Percentiles rank a stretch among this genome's conserved stretches.
phyloP scores from a whole-genome alignment of 139 green algal species.

The Closterium sp. region DNA sequence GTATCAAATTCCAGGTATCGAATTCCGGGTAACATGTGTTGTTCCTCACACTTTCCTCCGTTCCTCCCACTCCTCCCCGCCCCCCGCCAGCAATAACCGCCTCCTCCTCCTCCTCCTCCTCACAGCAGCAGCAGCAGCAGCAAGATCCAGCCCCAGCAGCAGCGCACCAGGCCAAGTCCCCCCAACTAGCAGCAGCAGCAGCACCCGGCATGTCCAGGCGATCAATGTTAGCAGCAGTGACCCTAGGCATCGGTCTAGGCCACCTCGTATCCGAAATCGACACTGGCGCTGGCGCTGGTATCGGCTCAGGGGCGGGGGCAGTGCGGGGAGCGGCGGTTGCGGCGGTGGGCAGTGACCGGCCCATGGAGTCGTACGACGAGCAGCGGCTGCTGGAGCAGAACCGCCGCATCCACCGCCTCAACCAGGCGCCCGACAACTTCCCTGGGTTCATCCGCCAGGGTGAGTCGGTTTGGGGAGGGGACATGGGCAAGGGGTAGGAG shows the following conservation, averaged over 20 bases:
- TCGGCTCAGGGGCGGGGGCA: background rate
- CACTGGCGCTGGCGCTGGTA: no score
- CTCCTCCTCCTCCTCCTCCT: background rate
- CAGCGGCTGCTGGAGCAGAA: conserved; percentile 46
- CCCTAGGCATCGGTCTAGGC: background rate
- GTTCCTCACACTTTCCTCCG: no score
- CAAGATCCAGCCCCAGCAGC: no score
- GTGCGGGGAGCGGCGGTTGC: background rate
- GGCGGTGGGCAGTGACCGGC: background rate
- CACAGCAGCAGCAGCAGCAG: background rate
- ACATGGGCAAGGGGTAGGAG: no score
- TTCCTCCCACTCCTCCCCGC: no score
- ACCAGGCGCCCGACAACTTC: conserved; percentile 39
- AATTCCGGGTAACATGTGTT: no score
- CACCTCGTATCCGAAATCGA: background rate
- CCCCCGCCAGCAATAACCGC: background rate
- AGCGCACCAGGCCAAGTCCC: background rate
- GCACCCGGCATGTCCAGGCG: no score
- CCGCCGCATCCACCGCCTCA: conserved; percentile 38
- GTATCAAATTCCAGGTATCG: no score
- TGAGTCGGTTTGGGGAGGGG: background rate
- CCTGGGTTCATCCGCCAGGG: conserved; percentile 45
- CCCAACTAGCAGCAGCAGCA: background rate
- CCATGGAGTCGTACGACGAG: conserved; percentile 18
- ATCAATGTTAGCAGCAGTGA: no score